Base-by-base conservation (phyloP, 1,284 basidiomycete species). In the Puccinia polysora region DNA sequence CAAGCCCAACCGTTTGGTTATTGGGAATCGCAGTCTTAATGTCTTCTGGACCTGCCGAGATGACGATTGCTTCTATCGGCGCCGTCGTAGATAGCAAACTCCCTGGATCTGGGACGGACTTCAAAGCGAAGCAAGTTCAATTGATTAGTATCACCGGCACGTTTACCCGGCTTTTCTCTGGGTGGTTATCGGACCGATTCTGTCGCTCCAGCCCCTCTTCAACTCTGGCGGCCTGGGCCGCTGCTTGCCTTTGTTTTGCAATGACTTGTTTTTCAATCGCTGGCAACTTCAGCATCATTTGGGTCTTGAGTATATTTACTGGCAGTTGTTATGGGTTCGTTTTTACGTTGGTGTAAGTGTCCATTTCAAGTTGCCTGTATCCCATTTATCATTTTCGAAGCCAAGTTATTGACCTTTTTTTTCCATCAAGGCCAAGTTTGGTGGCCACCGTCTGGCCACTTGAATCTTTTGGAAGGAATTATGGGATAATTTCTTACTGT, bases 401-500 rank as follows among this genome's bases (percentile, higher is more conserved):
- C 15, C n/a, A 55, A 23, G 2, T 6, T 23, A n/a, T 18, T 43
- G 34, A 28, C 20, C 30, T 32, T 1, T 38, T 56, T 4, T 2
- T 40, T 34, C 40, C 12, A 43, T 53, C 32, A 20, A 68, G 65
- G 10, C 65, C 65, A 20, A 68, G 65, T 56, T 56, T 68, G 20
- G 53, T 68, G 40, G 65, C 65, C 23, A 68, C 55, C 4, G 43
- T 59, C 10, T 68, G 65, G 65, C 65, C 65, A 25, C 56, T 68
- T 40, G 45, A 45, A n/a, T 53, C 28, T 34, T 68, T 68, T 59
- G 65, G 65, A 3, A n/a, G 65, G 49, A 68, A 68, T 34, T 68
- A 68, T 49, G 65, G 65, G 6, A 36, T 67, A 12, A 67, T 67
- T 43, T 67, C 64, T 53, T 67, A 67, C 38, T 67, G 64, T 67